phyloP scores from a whole-genome alignment of 73 alveolate genomes.

The Diophrys sp. region DNA sequence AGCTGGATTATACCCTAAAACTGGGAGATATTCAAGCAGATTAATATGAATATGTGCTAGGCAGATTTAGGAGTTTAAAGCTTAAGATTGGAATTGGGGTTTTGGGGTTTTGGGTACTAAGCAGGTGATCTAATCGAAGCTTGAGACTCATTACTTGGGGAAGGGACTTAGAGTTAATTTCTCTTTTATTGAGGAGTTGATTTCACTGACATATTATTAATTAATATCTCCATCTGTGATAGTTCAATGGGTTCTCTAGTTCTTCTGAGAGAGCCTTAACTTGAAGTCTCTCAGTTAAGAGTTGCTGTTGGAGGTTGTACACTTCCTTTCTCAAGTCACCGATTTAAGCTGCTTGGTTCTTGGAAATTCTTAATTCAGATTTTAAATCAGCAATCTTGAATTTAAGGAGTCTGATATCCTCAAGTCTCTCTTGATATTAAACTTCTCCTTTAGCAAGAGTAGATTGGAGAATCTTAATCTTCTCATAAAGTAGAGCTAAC shows the following conservation, averaged over 20 bases:
- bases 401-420: conserved; percentile 76
- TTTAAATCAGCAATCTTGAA: conserved; percentile 77
- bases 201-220: too few relatives aligned
- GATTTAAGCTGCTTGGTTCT: conserved; percentile 78
- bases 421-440: conserved; percentile 80
- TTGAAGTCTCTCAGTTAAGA: conserved; percentile 89
- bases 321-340: conserved; percentile 83
- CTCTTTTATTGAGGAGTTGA: too few relatives aligned
- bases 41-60: too few relatives aligned
- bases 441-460: conserved; percentile 88
- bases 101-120: too few relatives aligned
- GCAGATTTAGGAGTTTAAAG: too few relatives aligned
- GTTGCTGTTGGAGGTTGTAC: conserved; percentile 70
- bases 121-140: too few relatives aligned
- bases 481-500: conserved; percentile 96
- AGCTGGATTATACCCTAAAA: too few relatives aligned
- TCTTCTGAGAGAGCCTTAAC: conserved; percentile 98
- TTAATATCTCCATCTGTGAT: too few relatives aligned
- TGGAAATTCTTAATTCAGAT: conserved; percentile 65
- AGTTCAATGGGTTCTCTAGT: conserved; percentile 90
- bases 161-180: too few relatives aligned
- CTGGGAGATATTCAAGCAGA: too few relatives aligned
- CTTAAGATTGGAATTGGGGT: too few relatives aligned
- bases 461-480: conserved; percentile 88
- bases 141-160: too few relatives aligned